Percentiles rank a stretch among this genome's conserved stretches.
phyloP scores from a whole-genome alignment of 1,139 yeast species.

The Wickerhamomyces sp. region DNA sequence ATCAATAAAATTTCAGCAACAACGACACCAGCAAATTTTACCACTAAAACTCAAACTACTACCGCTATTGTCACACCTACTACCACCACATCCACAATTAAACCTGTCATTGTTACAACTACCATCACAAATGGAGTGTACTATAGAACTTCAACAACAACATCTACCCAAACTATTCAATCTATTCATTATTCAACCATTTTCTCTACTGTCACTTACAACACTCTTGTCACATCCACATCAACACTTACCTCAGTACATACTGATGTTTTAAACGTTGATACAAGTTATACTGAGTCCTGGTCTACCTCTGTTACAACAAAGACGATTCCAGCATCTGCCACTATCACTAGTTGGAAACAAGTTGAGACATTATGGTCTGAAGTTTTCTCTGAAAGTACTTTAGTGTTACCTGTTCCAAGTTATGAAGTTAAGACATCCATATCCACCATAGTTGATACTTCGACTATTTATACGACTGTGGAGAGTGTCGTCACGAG shows the following conservation, averaged over 20 bases:
- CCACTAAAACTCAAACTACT: not conserved
- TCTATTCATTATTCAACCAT: constrained; percentile 5
- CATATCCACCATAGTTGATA: constrained; percentile 1
- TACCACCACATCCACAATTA: no score
- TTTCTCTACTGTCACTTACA: constrained; percentile 5
- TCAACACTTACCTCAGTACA: constrained; percentile 2
- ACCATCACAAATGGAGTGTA: not conserved
- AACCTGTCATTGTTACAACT: no score
- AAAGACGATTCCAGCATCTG: constrained; percentile 10
- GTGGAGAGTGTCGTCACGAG: constrained; percentile 1
- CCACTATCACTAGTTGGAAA: not conserved
- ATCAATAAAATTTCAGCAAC: not conserved
- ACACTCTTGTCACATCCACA: not conserved
- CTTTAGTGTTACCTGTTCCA: constrained; percentile 15
- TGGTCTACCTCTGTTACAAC: constrained; percentile 7
- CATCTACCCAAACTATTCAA: constrained; percentile 4
- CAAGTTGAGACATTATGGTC: constrained; percentile 6
- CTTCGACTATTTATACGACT: constrained; percentile 4
- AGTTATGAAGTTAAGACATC: constrained; percentile 3
- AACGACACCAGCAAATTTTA: not conserved
- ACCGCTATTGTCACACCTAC: not conserved
- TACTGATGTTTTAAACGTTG: constrained; percentile 3
- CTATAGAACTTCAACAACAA: constrained; percentile 6
- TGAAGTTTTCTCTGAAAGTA: constrained; percentile 1
- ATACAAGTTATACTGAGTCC: constrained; percentile 4